phyloP scores from a whole-genome alignment of 2,329 filamentous ascomycete species.

The Alternaria consortialis region DNA sequence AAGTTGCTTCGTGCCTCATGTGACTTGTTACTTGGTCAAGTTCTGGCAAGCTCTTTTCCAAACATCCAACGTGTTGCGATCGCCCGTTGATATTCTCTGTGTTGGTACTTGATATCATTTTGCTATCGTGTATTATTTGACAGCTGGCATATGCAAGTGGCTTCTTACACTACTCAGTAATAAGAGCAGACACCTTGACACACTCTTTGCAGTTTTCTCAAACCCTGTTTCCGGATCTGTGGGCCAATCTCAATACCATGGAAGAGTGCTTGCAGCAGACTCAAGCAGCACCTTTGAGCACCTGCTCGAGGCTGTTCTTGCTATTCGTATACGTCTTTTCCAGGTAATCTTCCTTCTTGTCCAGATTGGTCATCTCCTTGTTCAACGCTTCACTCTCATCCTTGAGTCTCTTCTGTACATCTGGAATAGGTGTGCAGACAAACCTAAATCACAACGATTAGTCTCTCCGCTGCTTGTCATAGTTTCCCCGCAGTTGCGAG shows the following conservation, averaged over 20 bases:
- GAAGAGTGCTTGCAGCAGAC: conserved; percentile 5
- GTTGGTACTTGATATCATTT: too few species aligned
- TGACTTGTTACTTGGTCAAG: too few species aligned
- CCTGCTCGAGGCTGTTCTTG: conserved; percentile 87
- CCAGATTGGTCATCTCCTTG: conserved; percentile 79
- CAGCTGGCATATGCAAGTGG: neutral
- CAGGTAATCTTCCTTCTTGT: conserved; percentile 90
- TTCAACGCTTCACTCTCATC: conserved; percentile 78
- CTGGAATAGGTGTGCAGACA: conserved; percentile 75
- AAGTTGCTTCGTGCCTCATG: neutral
- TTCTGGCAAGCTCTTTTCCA: too few species aligned
- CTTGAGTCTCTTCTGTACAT: conserved; percentile 78
- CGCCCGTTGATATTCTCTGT: neutral
- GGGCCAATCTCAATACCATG: neutral
- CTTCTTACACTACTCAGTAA: neutral
- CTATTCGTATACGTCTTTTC: conserved; percentile 97
- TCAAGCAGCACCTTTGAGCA: conserved; percentile 65
- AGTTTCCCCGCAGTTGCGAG: neutral
- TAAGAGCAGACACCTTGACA: neutral
- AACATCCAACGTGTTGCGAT: too few species aligned
- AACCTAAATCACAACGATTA: conserved; percentile 71
- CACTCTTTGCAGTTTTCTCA: neutral
- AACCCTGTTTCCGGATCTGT: neutral
- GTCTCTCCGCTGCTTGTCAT: neutral
- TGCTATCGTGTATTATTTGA: neutral